Evolutionary conservation across 2,329 filamentous ascomycete species (phyloP).

Genomic region (Pseudocercospora cruenta): DNA sequence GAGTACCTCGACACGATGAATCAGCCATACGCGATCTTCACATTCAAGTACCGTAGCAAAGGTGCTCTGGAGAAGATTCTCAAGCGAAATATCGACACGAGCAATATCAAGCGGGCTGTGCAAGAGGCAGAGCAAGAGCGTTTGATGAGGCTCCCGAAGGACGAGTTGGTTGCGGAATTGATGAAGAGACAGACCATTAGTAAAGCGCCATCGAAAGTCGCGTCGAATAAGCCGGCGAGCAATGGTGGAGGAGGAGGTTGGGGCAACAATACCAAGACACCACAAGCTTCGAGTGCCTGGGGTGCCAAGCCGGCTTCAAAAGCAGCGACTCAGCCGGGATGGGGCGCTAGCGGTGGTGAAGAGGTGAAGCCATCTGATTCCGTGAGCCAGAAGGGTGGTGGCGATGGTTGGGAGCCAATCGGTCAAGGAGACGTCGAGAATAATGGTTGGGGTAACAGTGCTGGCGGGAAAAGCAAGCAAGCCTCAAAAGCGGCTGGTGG

Average conservation of each 20-base stretch:
- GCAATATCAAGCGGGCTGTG: conserved; percentile 27
- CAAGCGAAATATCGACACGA: conserved; percentile 30
- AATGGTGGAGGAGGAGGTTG: not conserved
- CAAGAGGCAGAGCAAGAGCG: conserved; percentile 28
- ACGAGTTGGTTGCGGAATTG: conserved; percentile 36
- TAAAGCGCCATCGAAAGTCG: conserved; percentile 2
- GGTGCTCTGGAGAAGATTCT: conserved; percentile 42
- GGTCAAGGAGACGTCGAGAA: not conserved
- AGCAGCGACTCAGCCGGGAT: not conserved
- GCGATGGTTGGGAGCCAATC: not conserved
- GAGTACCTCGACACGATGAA: conserved; percentile 47
- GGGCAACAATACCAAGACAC: not conserved
- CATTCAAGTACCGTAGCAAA: conserved; percentile 51
- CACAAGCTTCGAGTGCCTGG: not conserved
- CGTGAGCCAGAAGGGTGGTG: conserved; percentile 10
- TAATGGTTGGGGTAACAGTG: not conserved
- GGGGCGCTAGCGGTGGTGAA: not conserved
- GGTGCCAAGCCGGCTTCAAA: conserved; percentile 14
- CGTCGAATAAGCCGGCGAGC: conserved; percentile 10
- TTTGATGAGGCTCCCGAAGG: conserved; percentile 37
- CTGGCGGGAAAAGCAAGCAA: not conserved
- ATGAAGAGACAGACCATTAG: conserved; percentile 21
- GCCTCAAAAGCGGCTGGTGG: not conserved
- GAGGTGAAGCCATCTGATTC: conserved; percentile 22
- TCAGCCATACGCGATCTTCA: conserved; percentile 51